phyloP scores from a whole-genome alignment of 805 yeast species.

The Candida khao-thaluensis region DNA sequence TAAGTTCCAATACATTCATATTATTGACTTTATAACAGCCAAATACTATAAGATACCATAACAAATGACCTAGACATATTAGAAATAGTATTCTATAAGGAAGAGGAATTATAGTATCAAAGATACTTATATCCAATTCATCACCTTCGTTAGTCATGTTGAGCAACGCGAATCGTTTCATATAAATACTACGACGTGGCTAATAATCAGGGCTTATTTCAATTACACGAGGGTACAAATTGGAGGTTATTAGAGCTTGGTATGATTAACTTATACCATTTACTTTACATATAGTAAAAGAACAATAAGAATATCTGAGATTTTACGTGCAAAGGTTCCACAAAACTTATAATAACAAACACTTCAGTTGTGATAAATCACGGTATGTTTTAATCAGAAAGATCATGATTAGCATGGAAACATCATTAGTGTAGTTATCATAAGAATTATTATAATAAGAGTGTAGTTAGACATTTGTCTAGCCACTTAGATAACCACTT shows the following conservation, averaged over 20 bases:
- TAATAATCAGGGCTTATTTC: too few species aligned
- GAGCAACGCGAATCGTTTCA: neutral
- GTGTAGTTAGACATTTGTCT: too few species aligned
- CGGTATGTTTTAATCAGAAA: conserved; percentile 11
- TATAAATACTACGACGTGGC: too few species aligned
- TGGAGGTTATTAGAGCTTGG: too few species aligned
- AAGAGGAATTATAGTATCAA: conserved; percentile 34
- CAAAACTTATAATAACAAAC: too few species aligned
- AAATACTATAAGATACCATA: conserved; percentile 52
- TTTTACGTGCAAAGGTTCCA: too few species aligned
- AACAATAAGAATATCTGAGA: too few species aligned
- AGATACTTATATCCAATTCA: conserved; percentile 18
- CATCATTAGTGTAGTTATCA: conserved; percentile 51
- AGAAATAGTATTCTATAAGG: conserved; percentile 49
- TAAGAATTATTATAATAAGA: neutral
- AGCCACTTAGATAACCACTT: too few species aligned
- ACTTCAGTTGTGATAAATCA: conserved; percentile 12
- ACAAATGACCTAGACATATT: conserved; percentile 48
- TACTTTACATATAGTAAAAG: too few species aligned
- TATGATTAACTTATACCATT: too few species aligned
- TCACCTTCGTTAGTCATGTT: conserved; percentile 8
- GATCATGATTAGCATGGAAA: conserved; percentile 64
- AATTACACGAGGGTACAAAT: too few species aligned
- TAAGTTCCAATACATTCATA: conserved; percentile 47
- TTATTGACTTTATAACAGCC: conserved; percentile 32